These are phyloP conservation scores for Beta macrorhiza DNA, from an alignment of 179 eudicot species.

Conservation along the genomic window DNA sequence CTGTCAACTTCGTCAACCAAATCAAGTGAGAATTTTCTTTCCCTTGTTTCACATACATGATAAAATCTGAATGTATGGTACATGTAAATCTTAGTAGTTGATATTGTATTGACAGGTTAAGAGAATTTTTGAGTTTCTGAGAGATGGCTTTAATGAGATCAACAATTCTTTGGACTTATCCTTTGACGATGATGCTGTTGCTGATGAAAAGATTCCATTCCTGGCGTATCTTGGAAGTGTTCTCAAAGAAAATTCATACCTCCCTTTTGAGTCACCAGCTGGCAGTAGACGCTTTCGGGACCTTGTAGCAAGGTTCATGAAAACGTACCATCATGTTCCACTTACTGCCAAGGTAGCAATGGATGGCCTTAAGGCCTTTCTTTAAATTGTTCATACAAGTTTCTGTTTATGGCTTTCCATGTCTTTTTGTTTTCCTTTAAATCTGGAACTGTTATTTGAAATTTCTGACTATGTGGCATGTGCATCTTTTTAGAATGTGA, in stretches of 20 bases:
- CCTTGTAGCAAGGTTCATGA: conserved; percentile 82
- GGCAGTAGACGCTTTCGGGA: conserved; percentile 84
- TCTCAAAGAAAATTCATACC: conserved; percentile 57
- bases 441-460: background rate
- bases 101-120: conserved; percentile 62
- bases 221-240: conserved; percentile 89
- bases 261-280: conserved; percentile 83
- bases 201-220: conserved; percentile 97
- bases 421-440: background rate
- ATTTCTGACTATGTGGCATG: background rate
- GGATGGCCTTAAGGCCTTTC: background rate
- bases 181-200: conserved; percentile 88
- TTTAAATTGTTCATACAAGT: background rate
- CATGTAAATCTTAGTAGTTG: background rate
- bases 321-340: conserved; percentile 84
- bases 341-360: conserved; percentile 62
- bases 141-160: conserved; percentile 78
- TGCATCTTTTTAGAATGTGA: background rate
- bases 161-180: conserved; percentile 91
- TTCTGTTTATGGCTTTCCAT: background rate
- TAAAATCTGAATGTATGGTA: background rate
- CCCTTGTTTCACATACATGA: background rate
- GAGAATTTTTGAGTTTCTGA: conserved; percentile 82
- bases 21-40: conserved; percentile 48
- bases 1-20: conserved; percentile 89